phyloP scores from a whole-genome alignment of 495 filamentous ascomycete genomes.

The Daldinia bambusicola region DNA sequence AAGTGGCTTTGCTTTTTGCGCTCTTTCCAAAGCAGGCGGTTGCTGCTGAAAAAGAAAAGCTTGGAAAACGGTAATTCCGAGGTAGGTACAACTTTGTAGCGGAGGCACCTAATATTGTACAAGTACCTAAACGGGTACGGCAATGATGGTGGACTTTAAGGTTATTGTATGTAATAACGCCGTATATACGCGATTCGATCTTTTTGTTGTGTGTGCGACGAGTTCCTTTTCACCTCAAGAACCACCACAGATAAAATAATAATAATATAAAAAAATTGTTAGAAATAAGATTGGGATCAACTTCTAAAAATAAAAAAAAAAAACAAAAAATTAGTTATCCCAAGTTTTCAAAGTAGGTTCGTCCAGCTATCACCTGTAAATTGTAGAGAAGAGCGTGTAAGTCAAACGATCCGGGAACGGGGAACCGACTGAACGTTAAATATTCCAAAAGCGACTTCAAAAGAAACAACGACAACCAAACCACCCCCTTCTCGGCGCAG shows the following conservation, averaged over 20 bases:
- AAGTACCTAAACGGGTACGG: neutral
- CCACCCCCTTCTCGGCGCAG: neutral
- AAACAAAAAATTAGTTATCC: slow-evolving; percentile 19
- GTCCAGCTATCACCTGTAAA: slow-evolving; percentile 11
- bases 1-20: neutral
- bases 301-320: neutral
- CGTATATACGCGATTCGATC: neutral
- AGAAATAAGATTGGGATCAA: neutral
- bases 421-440: slow-evolving; percentile 31
- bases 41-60: slow-evolving; percentile 7
- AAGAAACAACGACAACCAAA: neutral
- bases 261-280: slow-evolving; percentile 14
- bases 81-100: neutral
- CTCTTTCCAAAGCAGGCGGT: neutral
- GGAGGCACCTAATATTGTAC: neutral
- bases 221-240: slow-evolving; percentile 9
- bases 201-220: slow-evolving; percentile 1
- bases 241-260: neutral
- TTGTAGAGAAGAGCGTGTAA: slow-evolving; percentile 10
- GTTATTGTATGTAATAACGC: neutral
- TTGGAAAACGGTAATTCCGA: slow-evolving; percentile 18
- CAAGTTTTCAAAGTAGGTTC: slow-evolving; percentile 3
- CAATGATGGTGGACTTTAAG: too few species aligned
- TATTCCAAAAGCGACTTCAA: slow-evolving; percentile 16
- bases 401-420: slow-evolving; percentile 1